Evolutionary conservation across 345 rosid species (phyloP).

Genomic region (Eucalyptus paniculata): DNA sequence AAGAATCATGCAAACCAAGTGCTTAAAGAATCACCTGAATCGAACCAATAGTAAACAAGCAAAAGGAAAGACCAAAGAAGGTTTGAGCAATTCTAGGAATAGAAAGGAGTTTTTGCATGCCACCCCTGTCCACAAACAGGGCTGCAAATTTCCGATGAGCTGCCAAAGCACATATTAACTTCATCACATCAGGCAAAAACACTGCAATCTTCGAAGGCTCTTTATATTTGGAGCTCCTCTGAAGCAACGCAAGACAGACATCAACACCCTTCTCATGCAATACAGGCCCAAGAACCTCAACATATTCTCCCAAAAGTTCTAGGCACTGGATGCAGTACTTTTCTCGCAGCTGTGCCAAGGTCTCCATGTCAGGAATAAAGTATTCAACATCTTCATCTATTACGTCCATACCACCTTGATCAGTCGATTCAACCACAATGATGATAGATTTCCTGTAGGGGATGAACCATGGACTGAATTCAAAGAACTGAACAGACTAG

Average conservation of each 20-base stretch:
- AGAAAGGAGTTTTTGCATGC: conserved; percentile 87
- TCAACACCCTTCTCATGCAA: conserved; percentile 96
- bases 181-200: conserved; percentile 91
- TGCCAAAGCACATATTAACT: conserved; percentile 95
- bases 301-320: conserved; percentile 86
- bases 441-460: conserved; percentile 38
- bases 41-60: conserved; percentile 86
- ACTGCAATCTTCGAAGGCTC: conserved; percentile 24
- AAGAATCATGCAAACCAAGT: background rate
- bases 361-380: conserved; percentile 60
- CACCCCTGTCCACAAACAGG: conserved; percentile 92
- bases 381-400: conserved; percentile 38
- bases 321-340: conserved; percentile 93
- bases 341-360: conserved; percentile 75
- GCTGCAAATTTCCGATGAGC: conserved; percentile 98
- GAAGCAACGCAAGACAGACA: conserved; percentile 77
- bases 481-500: background rate
- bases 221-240: conserved; percentile 39
- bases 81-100: conserved; percentile 67
- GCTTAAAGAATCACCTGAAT: conserved; percentile 51
- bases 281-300: conserved; percentile 97
- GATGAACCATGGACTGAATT: background rate
- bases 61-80: conserved; percentile 84
- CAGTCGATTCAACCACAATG: conserved; percentile 20
- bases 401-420: conserved; percentile 18